These are phyloP conservation scores for Microcyclospora tardicrescens DNA, from an alignment of 2,329 filamentous ascomycete genomes.

Conservation along the genomic window DNA sequence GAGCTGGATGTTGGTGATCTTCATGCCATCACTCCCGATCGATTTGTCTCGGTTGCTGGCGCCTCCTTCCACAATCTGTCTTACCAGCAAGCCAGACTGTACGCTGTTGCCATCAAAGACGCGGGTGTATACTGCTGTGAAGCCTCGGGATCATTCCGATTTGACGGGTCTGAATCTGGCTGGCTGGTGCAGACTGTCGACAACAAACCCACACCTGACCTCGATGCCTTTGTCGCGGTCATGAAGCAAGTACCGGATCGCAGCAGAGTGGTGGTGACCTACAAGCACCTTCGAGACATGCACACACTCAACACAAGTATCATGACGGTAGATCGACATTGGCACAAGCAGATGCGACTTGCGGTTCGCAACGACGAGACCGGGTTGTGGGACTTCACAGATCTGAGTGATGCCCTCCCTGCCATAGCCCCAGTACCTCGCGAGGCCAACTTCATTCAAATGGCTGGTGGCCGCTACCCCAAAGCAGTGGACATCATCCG, in stretches of 20 bases:
- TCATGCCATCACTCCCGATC: slow-evolving; percentile 87
- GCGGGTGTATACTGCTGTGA: slow-evolving; percentile 86
- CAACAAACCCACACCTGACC: slow-evolving; percentile 76
- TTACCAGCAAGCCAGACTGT: slow-evolving; percentile 93
- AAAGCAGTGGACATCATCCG: slow-evolving; percentile 87
- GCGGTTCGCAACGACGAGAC: slow-evolving; percentile 80
- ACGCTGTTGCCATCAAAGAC: slow-evolving; percentile 71
- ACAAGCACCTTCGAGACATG: slow-evolving; percentile 87
- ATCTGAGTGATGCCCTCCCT: slow-evolving; percentile 69
- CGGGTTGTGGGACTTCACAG: slow-evolving; percentile 88
- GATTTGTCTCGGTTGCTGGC: slow-evolving; percentile 87
- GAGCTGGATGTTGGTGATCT: slow-evolving; percentile 78
- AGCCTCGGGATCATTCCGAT: slow-evolving; percentile 84
- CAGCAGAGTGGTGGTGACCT: slow-evolving; percentile 80
- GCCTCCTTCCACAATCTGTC: slow-evolving; percentile 93
- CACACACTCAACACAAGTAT: slow-evolving; percentile 91
- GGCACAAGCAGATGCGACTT: slow-evolving; percentile 88
- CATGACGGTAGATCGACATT: slow-evolving; percentile 85
- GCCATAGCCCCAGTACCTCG: slow-evolving; percentile 57
- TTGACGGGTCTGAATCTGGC: slow-evolving; percentile 79
- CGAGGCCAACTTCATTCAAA: slow-evolving; percentile 80
- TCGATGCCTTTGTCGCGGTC: slow-evolving; percentile 80
- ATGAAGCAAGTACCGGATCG: slow-evolving; percentile 73
- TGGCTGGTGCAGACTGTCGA: slow-evolving; percentile 91
- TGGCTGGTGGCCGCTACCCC: slow-evolving; percentile 76